phyloP scores from a whole-genome alignment of 1,284 basidiomycete species.

The Mycena citricolor region DNA sequence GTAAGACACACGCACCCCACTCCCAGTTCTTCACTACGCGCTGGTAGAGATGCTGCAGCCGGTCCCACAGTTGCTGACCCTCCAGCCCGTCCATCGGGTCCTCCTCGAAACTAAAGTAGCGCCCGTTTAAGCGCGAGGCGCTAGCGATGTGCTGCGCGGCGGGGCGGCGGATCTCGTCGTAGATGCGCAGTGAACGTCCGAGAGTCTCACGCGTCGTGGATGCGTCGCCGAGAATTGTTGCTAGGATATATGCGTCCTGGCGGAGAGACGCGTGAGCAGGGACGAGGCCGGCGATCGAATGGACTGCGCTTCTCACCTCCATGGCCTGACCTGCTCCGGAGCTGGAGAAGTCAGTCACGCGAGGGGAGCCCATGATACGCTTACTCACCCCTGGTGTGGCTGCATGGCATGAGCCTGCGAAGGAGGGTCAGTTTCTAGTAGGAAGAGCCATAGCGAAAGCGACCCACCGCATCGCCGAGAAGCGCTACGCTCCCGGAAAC shows the following conservation, averaged over 20 bases:
- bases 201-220: slow-evolving; percentile 38
- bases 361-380: neutral
- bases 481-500: slow-evolving; percentile 39
- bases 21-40: slow-evolving; percentile 45
- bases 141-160: slow-evolving; percentile 41
- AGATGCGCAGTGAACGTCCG: slow-evolving; percentile 41
- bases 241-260: slow-evolving; percentile 56
- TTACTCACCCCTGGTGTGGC: slow-evolving; percentile 41
- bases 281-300: neutral
- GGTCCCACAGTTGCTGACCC: slow-evolving; percentile 30
- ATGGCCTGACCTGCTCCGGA: slow-evolving; percentile 56
- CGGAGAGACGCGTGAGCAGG: neutral
- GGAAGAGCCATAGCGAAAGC: neutral
- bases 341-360: slow-evolving; percentile 6
- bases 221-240: slow-evolving; percentile 45
- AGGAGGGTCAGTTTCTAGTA: slow-evolving; percentile 10
- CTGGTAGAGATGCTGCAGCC: slow-evolving; percentile 34
- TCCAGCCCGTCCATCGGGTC: slow-evolving; percentile 32
- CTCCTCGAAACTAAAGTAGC: slow-evolving; percentile 38
- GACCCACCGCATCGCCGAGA: slow-evolving; percentile 45
- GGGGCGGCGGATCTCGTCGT: slow-evolving; percentile 48
- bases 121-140: slow-evolving; percentile 45
- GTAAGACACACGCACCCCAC: slow-evolving; percentile 31
- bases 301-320: slow-evolving; percentile 37
- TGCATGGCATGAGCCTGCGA: slow-evolving; percentile 51